These are phyloP conservation scores for Blastomyces parvus DNA, from an alignment of 2,329 filamentous ascomycete species.

Conservation along the genomic window DNA sequence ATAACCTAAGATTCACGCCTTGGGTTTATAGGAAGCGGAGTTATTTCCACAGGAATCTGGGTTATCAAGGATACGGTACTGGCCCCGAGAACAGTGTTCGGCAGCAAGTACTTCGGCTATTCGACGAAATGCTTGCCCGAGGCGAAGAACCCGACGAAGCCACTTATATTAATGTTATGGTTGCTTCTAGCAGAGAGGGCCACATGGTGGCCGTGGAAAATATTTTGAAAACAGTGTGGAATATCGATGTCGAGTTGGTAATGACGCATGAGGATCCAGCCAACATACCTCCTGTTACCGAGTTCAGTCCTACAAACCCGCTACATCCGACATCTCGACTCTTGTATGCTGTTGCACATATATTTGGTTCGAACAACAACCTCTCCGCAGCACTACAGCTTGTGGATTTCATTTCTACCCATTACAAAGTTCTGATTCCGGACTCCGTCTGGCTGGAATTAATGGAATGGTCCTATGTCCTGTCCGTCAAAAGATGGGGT, in stretches of 20 bases:
- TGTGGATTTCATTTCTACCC: conserved; percentile 53
- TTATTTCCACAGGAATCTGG: conserved; percentile 9
- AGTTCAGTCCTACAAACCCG: conserved; percentile 42
- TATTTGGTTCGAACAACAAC: conserved; percentile 57
- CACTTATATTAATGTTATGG: conserved; percentile 46
- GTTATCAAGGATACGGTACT: conserved; percentile 27
- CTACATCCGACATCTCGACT: conserved; percentile 51
- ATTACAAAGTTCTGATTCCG: conserved; percentile 51
- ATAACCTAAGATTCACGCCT: conserved; percentile 30
- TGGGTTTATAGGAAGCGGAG: conserved; percentile 25
- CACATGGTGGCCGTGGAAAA: conserved; percentile 39
- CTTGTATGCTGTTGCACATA: conserved; percentile 57
- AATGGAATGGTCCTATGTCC: conserved; percentile 57
- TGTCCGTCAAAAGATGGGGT: conserved; percentile 37
- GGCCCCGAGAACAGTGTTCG: conserved; percentile 25
- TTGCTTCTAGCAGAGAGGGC: conserved; percentile 45
- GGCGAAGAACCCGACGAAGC: conserved; percentile 41
- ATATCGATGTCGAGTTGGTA: conserved; percentile 41
- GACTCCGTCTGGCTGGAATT: conserved; percentile 55
- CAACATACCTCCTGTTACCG: conserved; percentile 27
- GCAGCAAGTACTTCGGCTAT: conserved; percentile 31
- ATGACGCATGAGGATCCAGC: conserved; percentile 26
- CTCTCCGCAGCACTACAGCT: conserved; percentile 50
- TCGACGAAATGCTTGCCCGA: conserved; percentile 40
- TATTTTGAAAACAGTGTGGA: conserved; percentile 46